Percentiles rank a stretch among this genome's conserved stretches.
These are phyloP conservation scores for Colletotrichum navitas DNA, from an alignment of 2,329 filamentous ascomycete genomes.

Conservation along the genomic window DNA sequence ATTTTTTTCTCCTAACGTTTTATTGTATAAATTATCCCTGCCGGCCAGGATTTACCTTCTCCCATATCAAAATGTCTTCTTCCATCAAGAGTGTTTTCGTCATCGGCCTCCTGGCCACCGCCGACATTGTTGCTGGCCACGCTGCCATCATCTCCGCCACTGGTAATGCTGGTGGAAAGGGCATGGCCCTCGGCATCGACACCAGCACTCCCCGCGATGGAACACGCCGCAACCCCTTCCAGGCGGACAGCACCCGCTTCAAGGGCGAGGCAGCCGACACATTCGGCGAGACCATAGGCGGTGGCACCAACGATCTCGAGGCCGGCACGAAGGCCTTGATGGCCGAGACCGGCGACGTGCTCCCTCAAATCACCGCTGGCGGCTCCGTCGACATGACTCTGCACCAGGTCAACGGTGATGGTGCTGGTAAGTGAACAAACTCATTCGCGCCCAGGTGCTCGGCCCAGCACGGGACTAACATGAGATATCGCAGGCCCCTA, in stretches of 20 bases:
- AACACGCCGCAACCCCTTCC: conserved; percentile 70
- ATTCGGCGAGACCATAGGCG: conserved; percentile 70
- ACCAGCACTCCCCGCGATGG: conserved; percentile 71
- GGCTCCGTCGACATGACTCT: conserved; percentile 72
- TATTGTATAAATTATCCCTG: conserved; percentile 40
- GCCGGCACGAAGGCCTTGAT: conserved; percentile 69
- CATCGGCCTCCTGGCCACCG: conserved; percentile 65
- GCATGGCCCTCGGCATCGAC: conserved; percentile 65
- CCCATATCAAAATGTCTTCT: conserved; percentile 47
- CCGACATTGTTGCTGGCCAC: conserved; percentile 70
- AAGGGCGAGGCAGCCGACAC: conserved; percentile 63
- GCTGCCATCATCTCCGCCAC: conserved; percentile 69
- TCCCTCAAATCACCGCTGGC: conserved; percentile 71
- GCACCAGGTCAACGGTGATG: conserved; percentile 76
- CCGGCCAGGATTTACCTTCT: conserved; percentile 40
- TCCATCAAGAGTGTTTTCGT: conserved; percentile 50
- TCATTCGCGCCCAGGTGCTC: not conserved
- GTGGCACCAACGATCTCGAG: conserved; percentile 68
- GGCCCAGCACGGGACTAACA: not conserved
- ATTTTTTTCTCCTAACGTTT: conserved; percentile 36
- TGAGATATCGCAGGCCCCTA: conserved; percentile 57
- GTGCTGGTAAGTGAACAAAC: conserved; percentile 60
- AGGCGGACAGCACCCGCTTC: conserved; percentile 75
- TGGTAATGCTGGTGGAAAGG: conserved; percentile 69
- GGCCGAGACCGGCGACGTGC: conserved; percentile 65